phyloP scores from a whole-genome alignment of 2,329 filamentous ascomycete genomes.

The Gyromitra esculenta region DNA sequence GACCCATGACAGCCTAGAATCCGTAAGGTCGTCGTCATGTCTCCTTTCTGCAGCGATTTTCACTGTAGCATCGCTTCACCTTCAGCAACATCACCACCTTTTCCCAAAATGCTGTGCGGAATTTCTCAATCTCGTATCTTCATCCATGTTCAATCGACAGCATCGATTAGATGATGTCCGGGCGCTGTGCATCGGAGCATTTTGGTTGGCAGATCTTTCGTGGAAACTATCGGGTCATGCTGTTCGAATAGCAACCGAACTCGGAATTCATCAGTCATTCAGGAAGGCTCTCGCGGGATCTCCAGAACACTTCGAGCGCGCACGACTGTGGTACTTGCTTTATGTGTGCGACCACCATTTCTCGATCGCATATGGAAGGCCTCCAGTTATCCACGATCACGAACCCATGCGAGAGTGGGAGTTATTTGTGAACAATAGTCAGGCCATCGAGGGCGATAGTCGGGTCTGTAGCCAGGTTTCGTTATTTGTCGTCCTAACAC shows the following conservation, averaged over 20 bases:
- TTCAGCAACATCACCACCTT: constrained; percentile 66
- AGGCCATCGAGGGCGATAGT: constrained; percentile 67
- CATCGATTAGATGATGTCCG: constrained; percentile 69
- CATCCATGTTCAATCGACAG: constrained; percentile 68
- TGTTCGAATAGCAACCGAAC: constrained; percentile 68
- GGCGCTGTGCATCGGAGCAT: constrained; percentile 70
- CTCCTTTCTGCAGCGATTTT: constrained; percentile 69
- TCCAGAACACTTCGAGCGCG: constrained; percentile 66
- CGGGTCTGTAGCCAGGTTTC: constrained; percentile 70
- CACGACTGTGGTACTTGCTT: constrained; percentile 71
- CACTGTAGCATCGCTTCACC: constrained; percentile 70
- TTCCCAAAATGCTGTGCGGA: constrained; percentile 69
- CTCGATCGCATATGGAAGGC: constrained; percentile 71
- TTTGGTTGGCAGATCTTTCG: constrained; percentile 71
- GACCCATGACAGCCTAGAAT: constrained; percentile 64
- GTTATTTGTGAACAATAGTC: constrained; percentile 65
- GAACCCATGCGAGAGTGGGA: constrained; percentile 69
- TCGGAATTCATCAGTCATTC: constrained; percentile 68
- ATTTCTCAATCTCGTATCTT: constrained; percentile 68
- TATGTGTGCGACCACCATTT: constrained; percentile 75
- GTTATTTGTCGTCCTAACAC: constrained; percentile 70
- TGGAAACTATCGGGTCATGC: constrained; percentile 71
- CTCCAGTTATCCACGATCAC: constrained; percentile 70
- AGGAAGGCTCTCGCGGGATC: constrained; percentile 65
- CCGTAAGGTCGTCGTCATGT: constrained; percentile 67